Conservation (phyloP, 768 basidiomycete species). For the Cystobasidium ongulense region DNA sequence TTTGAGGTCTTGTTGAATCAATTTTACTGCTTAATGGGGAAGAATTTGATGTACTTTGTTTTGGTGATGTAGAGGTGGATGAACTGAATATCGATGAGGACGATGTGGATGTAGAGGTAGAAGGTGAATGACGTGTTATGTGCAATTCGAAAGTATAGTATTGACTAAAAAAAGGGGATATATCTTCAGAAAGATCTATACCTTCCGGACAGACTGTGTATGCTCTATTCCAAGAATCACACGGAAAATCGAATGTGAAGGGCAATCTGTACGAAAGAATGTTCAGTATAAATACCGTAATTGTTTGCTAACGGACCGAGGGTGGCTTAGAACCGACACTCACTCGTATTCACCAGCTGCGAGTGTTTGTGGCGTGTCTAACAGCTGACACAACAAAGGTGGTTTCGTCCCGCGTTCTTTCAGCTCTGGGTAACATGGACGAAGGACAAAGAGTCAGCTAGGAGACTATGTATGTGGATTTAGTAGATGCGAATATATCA, state of each 20-base stretch:
- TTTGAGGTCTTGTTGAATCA: background rate
- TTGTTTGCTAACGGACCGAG: background rate
- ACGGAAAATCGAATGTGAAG: constrained; percentile 7
- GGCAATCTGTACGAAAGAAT: background rate
- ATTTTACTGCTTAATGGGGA: background rate
- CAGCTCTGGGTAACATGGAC: background rate
- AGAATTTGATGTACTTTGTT: background rate
- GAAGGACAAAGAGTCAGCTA: too few relatives aligned
- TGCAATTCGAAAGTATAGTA: background rate
- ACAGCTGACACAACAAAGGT: background rate
- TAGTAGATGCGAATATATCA: too few relatives aligned
- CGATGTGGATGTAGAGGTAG: background rate
- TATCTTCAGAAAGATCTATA: background rate
- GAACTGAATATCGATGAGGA: background rate
- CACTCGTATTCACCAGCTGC: constrained; percentile 5
- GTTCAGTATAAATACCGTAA: background rate
- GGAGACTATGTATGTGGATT: too few relatives aligned
- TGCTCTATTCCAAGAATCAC: constrained; percentile 1
- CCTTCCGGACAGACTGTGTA: constrained; percentile 3
- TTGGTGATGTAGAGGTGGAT: background rate
- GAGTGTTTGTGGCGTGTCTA: background rate
- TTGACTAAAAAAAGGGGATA: background rate
- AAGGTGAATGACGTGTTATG: background rate
- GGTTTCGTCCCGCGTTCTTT: background rate
- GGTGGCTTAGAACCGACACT: background rate